Base-by-base conservation (phyloP, 2,329 filamentous ascomycete genomes). In the Ophiostoma quercus region DNA sequence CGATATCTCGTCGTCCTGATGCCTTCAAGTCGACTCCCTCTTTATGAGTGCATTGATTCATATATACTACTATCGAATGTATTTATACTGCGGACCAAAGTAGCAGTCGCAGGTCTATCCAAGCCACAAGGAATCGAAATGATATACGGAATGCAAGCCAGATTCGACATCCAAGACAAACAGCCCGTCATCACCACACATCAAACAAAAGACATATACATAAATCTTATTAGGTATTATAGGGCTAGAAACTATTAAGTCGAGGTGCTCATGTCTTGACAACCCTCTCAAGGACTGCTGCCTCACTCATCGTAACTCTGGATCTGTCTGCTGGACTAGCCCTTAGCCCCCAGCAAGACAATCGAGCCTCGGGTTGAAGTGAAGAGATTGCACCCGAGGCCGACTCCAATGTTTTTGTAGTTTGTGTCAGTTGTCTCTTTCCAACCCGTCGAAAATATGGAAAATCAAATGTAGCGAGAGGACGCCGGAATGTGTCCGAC, bases 381-480 rank as follows among this genome's bases (percentile, higher is more conserved):
- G 16, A 47, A 47, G 16, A 22, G 11, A 34, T 51, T 5, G 19
- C 47, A 29, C 51, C 51, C 51, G 51, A 57, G 51, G 22, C 51
- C 8, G n/a, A 57, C 51, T 25, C 51, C 51, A 57, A 39, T 65
- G 60, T 66, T 32, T 65, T 65, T 47, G 67, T 47, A 29, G 34
- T 66, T 60, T 65, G 62, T 51, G 32, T 62, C 19, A 63, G 37
- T 67, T 70, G 62, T 70, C 41, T 71, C 68, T 69, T 68, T 68
- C 67, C 66, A 62, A 68, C 78, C 41, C 37, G 22, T 57, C 51
- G 22, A 71, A 60, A 68, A 62, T 16, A 11, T 29, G 22, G 39
- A 22, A n/a, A 7, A 75, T 65, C 79, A 81, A 83, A 80, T 82
- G 81, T 77, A 77, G 78, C 77, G 78, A 80, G 77, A 74, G 73